phyloP scores from a whole-genome alignment of 1,139 yeast species.

The Ogataea hybrid region DNA sequence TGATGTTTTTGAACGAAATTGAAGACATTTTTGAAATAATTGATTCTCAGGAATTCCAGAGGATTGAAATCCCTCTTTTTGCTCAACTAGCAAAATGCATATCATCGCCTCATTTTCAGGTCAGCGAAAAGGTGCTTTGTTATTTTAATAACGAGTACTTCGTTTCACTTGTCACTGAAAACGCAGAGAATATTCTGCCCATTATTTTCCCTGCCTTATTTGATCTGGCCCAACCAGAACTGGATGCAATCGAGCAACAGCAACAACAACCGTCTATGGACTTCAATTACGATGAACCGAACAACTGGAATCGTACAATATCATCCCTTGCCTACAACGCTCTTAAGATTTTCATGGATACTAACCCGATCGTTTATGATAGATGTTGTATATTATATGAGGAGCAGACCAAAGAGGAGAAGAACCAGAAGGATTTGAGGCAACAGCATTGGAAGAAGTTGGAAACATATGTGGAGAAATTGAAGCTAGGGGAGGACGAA shows the following conservation, averaged over 20 bases:
- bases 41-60: constrained; percentile 89
- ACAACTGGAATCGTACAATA: constrained; percentile 84
- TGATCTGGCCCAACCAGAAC: constrained; percentile 56
- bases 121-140: constrained; percentile 90
- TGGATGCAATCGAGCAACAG: constrained; percentile 42
- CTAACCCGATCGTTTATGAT: constrained; percentile 87
- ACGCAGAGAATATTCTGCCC: constrained; percentile 88
- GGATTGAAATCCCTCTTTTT: constrained; percentile 90
- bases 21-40: constrained; percentile 96
- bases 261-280: constrained; percentile 37
- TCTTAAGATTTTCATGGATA: constrained; percentile 88
- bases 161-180: constrained; percentile 82
- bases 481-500: constrained; percentile 32
- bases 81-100: constrained; percentile 94
- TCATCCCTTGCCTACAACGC: constrained; percentile 91
- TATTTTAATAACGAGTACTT: constrained; percentile 96
- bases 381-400: constrained; percentile 87
- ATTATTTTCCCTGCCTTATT: constrained; percentile 88
- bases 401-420: constrained; percentile 67
- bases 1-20: constrained; percentile 91
- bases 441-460: constrained; percentile 74
- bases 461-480: constrained; percentile 54
- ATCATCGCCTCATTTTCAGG: constrained; percentile 95
- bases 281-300: constrained; percentile 31
- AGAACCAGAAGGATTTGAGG: constrained; percentile 57